A percentile compares a stretch with the other conserved stretches of the same genome.
These are phyloP conservation scores for Knoxdaviesia capensis DNA, from an alignment of 2,329 filamentous ascomycete genomes.

Conservation along the genomic window DNA sequence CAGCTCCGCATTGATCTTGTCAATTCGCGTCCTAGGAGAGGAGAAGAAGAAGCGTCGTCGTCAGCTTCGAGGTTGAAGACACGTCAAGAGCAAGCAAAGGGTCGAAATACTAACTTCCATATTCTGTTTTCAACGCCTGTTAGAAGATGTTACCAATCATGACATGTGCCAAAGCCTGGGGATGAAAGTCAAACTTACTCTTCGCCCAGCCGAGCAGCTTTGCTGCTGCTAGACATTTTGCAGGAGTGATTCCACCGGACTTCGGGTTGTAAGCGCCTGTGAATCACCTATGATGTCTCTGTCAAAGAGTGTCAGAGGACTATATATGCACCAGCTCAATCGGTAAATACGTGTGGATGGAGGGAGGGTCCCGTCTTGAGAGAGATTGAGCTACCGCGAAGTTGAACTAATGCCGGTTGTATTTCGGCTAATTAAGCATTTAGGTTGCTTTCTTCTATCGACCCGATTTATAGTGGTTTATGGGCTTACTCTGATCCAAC, in stretches of 20 bases:
- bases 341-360: too few species aligned
- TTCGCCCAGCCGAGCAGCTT: conserved; percentile 40
- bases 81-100: conserved; percentile 3
- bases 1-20: conserved; percentile 95
- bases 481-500: too few species aligned
- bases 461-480: not conserved
- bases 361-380: too few species aligned
- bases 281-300: too few species aligned
- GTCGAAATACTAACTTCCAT: conserved; percentile 59
- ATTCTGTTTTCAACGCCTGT: conserved; percentile 33
- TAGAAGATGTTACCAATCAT: conserved; percentile 2
- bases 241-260: too few species aligned
- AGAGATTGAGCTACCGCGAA: too few species aligned
- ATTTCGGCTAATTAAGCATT: too few species aligned
- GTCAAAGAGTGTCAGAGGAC: too few species aligned
- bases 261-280: too few species aligned
- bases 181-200: conserved; percentile 25
- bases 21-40: conserved; percentile 57
- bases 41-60: not conserved
- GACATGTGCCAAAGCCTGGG: not conserved
- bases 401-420: too few species aligned
- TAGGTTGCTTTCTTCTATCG: not conserved
- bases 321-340: too few species aligned
- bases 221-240: conserved; percentile 36
- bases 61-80: not conserved